These are phyloP conservation scores for Stentor coeruleus DNA, from an alignment of 73 alveolate species.

Conservation along the genomic window DNA sequence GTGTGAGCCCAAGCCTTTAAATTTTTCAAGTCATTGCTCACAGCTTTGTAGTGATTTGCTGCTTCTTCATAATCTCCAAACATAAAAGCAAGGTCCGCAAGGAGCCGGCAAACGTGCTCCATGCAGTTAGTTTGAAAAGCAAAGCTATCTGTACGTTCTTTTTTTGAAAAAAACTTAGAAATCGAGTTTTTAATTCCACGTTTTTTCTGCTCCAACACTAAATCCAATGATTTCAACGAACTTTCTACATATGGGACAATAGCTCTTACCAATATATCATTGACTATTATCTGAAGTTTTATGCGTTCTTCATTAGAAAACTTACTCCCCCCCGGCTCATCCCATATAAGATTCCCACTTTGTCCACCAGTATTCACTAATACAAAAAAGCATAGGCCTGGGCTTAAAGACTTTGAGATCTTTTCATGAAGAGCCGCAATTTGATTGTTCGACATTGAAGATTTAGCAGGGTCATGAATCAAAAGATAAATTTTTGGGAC, in stretches of 20 bases:
- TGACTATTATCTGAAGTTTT: background rate
- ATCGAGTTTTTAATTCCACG: slow-evolving; percentile 12
- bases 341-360: background rate
- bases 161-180: background rate
- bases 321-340: no score
- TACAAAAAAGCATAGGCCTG: background rate
- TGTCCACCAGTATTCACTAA: background rate
- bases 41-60: background rate
- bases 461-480: background rate
- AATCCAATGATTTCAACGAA: slow-evolving; percentile 5
- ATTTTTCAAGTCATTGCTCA: slow-evolving; percentile 18
- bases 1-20: slow-evolving; percentile 22
- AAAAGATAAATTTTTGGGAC: background rate
- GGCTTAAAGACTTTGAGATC: background rate
- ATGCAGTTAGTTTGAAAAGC: background rate
- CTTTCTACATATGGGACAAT: slow-evolving; percentile 25
- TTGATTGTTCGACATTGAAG: background rate
- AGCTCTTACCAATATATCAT: background rate
- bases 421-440: background rate
- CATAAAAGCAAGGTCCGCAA: slow-evolving; percentile 11
- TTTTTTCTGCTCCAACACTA: background rate
- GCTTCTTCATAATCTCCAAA: slow-evolving; percentile 22
- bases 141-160: background rate
- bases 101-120: background rate
- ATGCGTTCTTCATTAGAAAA: background rate